phyloP scores from a whole-genome alignment of 139 green algal species.

The Tetraselmis striata region DNA sequence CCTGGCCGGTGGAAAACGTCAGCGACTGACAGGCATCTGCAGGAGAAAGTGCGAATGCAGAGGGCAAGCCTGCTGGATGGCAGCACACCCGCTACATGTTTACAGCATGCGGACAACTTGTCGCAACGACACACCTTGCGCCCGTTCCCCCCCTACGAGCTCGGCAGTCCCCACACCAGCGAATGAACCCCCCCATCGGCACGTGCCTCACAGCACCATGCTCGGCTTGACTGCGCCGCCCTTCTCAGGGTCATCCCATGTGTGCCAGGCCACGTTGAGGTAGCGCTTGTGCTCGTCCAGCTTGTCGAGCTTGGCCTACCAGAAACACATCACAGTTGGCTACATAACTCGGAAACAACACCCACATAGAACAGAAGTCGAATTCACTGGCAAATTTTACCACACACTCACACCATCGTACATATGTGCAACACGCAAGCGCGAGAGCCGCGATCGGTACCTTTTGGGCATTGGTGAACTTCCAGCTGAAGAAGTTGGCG shows the following conservation, averaged over 20 bases:
- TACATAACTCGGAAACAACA: background rate
- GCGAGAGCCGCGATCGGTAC: background rate
- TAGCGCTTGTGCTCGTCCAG: slow-evolving; percentile 39
- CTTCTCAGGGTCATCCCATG: slow-evolving; percentile 43
- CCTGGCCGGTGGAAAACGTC: no score
- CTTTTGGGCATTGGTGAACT: slow-evolving; percentile 17
- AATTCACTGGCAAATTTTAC: background rate
- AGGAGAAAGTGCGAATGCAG: no score
- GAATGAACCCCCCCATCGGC: no score
- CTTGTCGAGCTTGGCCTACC: slow-evolving; percentile 39
- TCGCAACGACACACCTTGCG: no score
- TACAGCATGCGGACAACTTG: no score
- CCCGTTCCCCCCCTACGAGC: no score
- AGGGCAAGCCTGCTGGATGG: no score
- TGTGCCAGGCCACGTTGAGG: slow-evolving; percentile 38
- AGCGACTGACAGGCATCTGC: no score
- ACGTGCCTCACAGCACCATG: slow-evolving; percentile 23
- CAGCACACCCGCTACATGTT: no score
- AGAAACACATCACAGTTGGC: no score
- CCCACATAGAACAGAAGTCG: background rate
- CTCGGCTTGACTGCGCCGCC: slow-evolving; percentile 41
- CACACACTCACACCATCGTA: background rate
- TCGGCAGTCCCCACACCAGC: no score
- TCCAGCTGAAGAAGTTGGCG: slow-evolving; percentile 42
- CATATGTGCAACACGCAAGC: background rate